These are phyloP conservation scores for Linum trigynum DNA, from an alignment of 345 rosid genomes.

Conservation along the genomic window DNA sequence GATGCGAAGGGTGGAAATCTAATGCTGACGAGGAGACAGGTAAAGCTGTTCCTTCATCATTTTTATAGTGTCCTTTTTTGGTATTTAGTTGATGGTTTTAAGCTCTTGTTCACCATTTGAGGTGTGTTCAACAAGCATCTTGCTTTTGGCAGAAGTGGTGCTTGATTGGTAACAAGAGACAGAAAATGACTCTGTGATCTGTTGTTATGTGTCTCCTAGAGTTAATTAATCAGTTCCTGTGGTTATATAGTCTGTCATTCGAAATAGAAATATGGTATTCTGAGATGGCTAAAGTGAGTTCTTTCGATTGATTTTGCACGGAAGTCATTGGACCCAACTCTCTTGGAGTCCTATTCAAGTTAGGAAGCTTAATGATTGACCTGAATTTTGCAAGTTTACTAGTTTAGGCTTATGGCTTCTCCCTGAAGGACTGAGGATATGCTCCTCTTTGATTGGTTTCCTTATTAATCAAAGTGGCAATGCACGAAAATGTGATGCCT, in stretches of 20 bases:
- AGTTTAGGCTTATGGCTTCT: background rate
- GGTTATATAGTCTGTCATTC: too few species aligned
- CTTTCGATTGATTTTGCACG: background rate
- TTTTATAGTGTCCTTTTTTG: background rate
- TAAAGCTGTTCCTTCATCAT: constrained; percentile 10
- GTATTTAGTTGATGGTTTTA: background rate
- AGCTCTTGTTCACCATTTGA: constrained; percentile 5
- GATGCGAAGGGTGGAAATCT: constrained; percentile 84
- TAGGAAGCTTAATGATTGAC: background rate
- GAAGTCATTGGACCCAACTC: background rate
- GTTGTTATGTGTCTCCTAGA: background rate
- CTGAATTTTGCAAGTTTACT: background rate
- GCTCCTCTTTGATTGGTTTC: too few species aligned
- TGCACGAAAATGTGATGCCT: too few species aligned
- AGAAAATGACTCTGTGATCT: background rate
- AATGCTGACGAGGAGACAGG: constrained; percentile 78
- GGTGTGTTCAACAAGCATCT: background rate
- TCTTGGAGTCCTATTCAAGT: background rate
- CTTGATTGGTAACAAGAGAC: background rate
- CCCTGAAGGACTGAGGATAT: too few species aligned
- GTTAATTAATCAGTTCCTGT: background rate
- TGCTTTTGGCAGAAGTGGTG: background rate
- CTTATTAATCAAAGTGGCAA: too few species aligned
- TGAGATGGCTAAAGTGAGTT: background rate
- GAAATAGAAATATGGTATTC: background rate